Conservation (phyloP, 768 basidiomycete genomes). For the Amanita phalloides region DNA sequence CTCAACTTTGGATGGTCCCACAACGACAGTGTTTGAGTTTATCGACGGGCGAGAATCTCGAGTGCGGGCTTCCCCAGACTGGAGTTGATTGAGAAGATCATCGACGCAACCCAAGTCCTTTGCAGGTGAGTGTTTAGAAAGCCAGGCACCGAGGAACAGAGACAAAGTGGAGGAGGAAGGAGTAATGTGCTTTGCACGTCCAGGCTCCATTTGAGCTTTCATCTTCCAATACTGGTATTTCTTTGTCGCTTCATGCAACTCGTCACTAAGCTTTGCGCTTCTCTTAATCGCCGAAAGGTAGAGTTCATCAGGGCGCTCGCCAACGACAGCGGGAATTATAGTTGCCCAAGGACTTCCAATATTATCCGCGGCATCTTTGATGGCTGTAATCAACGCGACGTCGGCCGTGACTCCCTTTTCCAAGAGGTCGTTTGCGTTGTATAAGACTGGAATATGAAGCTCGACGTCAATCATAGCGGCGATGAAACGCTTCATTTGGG, state of each 20-base stretch:
- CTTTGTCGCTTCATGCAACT: background rate
- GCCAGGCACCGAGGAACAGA: background rate
- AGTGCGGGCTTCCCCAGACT: background rate
- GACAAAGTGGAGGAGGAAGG: constrained; percentile 1
- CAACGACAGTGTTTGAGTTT: background rate
- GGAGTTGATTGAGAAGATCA: background rate
- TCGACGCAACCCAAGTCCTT: background rate
- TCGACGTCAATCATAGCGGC: background rate
- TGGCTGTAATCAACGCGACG: background rate
- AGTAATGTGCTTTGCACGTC: background rate
- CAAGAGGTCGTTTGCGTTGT: background rate
- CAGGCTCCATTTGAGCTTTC: background rate
- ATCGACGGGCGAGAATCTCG: background rate
- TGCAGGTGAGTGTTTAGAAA: background rate
- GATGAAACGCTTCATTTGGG: background rate
- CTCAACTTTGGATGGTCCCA: background rate
- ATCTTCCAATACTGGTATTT: constrained; percentile 1
- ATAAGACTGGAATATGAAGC: background rate
- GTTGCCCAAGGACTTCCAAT: background rate
- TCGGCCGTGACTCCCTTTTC: background rate
- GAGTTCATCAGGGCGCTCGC: background rate
- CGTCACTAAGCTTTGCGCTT: background rate
- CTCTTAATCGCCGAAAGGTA: background rate
- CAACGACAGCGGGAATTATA: background rate
- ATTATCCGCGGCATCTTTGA: background rate